Conservation (phyloP, 352 stramenopile genomes). For the Peronosclerospora sorghi region DNA sequence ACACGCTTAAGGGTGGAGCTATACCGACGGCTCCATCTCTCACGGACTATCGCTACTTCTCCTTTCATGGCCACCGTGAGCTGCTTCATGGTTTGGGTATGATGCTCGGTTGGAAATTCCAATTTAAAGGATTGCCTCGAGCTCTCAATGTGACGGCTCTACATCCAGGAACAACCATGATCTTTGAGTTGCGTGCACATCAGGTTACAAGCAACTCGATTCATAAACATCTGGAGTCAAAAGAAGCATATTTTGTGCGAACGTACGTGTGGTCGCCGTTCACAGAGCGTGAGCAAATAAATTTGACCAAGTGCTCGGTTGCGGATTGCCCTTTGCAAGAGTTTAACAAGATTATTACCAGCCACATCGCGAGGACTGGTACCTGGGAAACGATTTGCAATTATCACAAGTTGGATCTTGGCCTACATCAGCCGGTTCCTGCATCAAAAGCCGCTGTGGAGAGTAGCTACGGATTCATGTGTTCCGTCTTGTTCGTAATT, state of each 20-base stretch:
- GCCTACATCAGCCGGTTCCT: constrained; percentile 8
- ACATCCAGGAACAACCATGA: constrained; percentile 68
- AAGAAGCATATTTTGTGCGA: constrained; percentile 52
- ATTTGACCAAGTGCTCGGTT: constrained; percentile 67
- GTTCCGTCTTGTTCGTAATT: constrained; percentile 33
- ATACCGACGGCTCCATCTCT: constrained; percentile 34
- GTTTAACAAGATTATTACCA: constrained; percentile 62
- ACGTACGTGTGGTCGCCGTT: constrained; percentile 70
- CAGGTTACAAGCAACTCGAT: constrained; percentile 7
- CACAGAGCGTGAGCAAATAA: constrained; percentile 54
- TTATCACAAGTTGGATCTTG: constrained; percentile 29
- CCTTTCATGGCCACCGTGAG: constrained; percentile 75
- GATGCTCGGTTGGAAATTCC: constrained; percentile 70
- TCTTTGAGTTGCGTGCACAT: constrained; percentile 62
- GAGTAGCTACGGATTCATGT: constrained; percentile 4
- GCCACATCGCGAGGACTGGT: constrained; percentile 51
- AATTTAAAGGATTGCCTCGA: constrained; percentile 50
- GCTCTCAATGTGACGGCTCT: constrained; percentile 58
- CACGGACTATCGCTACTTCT: constrained; percentile 62
- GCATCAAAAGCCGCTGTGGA: constrained; percentile 4
- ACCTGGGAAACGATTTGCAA: constrained; percentile 79
- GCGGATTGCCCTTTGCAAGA: constrained; percentile 60
- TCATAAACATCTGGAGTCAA: constrained; percentile 8
- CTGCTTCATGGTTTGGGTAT: constrained; percentile 65
- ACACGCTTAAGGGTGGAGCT: constrained; percentile 43